A percentile compares a stretch with the other conserved stretches of the same genome.
These are phyloP conservation scores for Cladosporium sp. DNA, from an alignment of 2,329 filamentous ascomycete genomes.

Conservation along the genomic window DNA sequence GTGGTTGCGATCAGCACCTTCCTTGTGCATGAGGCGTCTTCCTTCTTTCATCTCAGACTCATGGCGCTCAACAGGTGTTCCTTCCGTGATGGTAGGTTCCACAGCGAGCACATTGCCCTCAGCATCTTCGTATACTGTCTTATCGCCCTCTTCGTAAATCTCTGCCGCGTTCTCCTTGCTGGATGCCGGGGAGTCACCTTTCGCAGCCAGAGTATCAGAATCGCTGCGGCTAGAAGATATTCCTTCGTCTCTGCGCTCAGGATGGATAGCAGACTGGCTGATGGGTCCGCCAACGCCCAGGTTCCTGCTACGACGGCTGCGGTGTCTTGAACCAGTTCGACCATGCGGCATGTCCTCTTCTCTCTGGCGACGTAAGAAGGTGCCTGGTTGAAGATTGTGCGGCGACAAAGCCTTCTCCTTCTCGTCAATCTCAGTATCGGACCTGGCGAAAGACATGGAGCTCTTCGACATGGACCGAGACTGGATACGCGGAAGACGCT, in stretches of 20 bases:
- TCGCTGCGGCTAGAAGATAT: slow-evolving; percentile 36
- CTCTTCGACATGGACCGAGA: slow-evolving; percentile 82
- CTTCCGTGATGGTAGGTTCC: slow-evolving; percentile 42
- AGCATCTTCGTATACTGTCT: slow-evolving; percentile 77
- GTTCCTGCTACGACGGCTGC: slow-evolving; percentile 56
- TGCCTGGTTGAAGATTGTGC: slow-evolving; percentile 59
- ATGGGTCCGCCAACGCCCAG: slow-evolving; percentile 83
- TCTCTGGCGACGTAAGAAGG: slow-evolving; percentile 74
- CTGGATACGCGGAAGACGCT: slow-evolving; percentile 74
- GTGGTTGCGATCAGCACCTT: slow-evolving; percentile 33
- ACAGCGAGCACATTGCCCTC: slow-evolving; percentile 81
- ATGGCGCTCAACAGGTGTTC: slow-evolving; percentile 54
- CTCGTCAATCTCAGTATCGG: slow-evolving; percentile 60
- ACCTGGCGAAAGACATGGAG: slow-evolving; percentile 67
- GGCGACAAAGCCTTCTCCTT: slow-evolving; percentile 39
- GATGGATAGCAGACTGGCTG: slow-evolving; percentile 82
- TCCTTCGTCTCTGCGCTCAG: slow-evolving; percentile 42
- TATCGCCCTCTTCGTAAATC: slow-evolving; percentile 73
- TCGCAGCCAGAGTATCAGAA: slow-evolving; percentile 41
- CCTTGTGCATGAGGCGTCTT: slow-evolving; percentile 52
- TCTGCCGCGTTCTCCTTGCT: slow-evolving; percentile 42
- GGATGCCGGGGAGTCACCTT: slow-evolving; percentile 31
- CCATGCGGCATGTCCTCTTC: slow-evolving; percentile 68
- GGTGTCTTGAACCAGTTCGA: slow-evolving; percentile 62
- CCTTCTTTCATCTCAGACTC: slow-evolving; percentile 56